A percentile compares a stretch with the other conserved stretches of the same genome.
phyloP scores from a whole-genome alignment of 345 rosid species.

The Conringia planisiliqua region DNA sequence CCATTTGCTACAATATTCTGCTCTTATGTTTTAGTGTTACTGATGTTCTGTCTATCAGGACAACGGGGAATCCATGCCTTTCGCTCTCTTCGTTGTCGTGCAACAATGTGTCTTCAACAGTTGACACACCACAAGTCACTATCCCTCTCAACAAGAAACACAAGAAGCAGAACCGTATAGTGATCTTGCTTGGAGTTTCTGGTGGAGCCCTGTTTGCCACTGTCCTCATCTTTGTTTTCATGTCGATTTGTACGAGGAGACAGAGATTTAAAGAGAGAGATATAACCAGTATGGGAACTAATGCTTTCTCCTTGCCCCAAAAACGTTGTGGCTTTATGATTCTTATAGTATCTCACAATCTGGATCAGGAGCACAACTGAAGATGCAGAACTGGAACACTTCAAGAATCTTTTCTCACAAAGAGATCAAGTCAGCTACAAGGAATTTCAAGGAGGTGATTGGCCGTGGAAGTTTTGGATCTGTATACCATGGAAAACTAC shows the following conservation, averaged over 20 bases:
- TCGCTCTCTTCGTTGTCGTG: conserved; percentile 63
- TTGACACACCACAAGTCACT: conserved; percentile 78
- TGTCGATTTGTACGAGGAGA: conserved; percentile 43
- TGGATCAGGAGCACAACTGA: conserved; percentile 44
- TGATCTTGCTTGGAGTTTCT: conserved; percentile 52
- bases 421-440: conserved; percentile 80
- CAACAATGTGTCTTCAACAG: conserved; percentile 58
- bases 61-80: conserved; percentile 75
- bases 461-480: conserved; percentile 93
- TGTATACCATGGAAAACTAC: conserved; percentile 81
- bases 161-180: conserved; percentile 33
- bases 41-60: conserved; percentile 43
- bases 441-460: conserved; percentile 71
- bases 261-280: conserved; percentile 39
- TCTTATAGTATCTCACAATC: conserved; percentile 12
- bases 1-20: background rate
- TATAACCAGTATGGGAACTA: conserved; percentile 45
- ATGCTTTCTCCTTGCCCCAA: background rate
- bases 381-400: conserved; percentile 80
- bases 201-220: conserved; percentile 58
- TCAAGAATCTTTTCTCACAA: conserved; percentile 72
- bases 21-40: background rate
- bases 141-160: conserved; percentile 49
- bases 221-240: conserved; percentile 36
- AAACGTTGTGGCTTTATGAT: background rate